Conservation (phyloP, 1,284 basidiomycete species). For the Cutaneotrichosporon cyanovorans region DNA sequence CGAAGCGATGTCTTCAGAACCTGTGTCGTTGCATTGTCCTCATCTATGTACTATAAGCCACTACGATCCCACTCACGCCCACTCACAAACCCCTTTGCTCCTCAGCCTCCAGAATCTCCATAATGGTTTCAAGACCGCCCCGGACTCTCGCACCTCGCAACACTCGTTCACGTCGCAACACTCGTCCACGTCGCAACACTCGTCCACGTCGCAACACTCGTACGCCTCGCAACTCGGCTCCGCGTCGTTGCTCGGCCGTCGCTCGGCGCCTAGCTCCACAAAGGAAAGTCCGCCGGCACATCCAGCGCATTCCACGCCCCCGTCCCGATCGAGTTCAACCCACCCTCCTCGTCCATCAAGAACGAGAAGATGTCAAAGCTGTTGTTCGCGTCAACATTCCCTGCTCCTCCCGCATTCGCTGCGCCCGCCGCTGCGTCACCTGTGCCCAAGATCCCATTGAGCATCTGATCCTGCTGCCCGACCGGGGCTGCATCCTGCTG, state of each 20-base stretch:
- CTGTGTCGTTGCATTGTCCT: too few species aligned
- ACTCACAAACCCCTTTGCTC: too few species aligned
- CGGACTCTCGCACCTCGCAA: background rate
- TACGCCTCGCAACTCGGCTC: background rate
- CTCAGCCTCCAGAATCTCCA: too few species aligned
- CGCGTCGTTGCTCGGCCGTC: background rate
- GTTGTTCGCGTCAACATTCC: constrained; percentile 6
- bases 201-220: background rate
- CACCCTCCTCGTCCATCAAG: constrained; percentile 43
- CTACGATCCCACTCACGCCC: too few species aligned
- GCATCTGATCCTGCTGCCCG: constrained; percentile 9
- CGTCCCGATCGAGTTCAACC: constrained; percentile 18
- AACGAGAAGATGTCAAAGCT: constrained; percentile 40
- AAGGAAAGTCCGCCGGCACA: constrained; percentile 34
- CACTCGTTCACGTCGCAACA: too few species aligned
- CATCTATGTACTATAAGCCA: too few species aligned
- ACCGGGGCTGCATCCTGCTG: constrained; percentile 4
- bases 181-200: constrained; percentile 1
- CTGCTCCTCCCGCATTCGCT: background rate
- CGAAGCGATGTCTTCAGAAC: too few species aligned
- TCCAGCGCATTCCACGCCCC: constrained; percentile 33
- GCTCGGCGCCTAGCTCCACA: constrained; percentile 36
- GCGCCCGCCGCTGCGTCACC: constrained; percentile 1
- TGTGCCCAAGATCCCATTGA: background rate
- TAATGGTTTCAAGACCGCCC: background rate